Evolutionary conservation across 768 basidiomycete species (phyloP), one percentile per base, ranked within the genome.

Genomic region (Lentinus brumalis): DNA sequence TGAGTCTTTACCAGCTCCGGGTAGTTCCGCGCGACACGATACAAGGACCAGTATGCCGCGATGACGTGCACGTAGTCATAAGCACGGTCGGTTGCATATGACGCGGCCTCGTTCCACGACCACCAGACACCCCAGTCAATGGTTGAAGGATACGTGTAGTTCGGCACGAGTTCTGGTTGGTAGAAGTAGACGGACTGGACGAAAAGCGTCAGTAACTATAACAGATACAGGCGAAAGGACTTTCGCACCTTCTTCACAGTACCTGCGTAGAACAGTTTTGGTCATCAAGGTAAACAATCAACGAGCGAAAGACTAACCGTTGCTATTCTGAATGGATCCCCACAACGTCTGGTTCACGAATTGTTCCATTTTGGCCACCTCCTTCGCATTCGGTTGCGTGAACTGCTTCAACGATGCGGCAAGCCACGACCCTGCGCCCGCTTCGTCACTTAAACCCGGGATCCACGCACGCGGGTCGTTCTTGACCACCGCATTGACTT

Each of bases 401-500:
- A 72, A 85, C 65, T 85, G 81, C 61, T 84, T 85, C 82, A 84
- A 80, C 3, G 78, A 71, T 16, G 80, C 83, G 8, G 84, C 82
- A 14, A 85, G 66, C 82, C 82, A 84, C 26, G 82, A 83, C 11
- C 83, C 83, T 0, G 84, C 83, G 31, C 84, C 84, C n/a, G 80
- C 84, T 68, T 85, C 84, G 63, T 85, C 83, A 52, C 81, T 83
- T 60, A 84, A 65, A 0, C 84, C 84, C n/a, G 82, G 79, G 53
- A 85, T 85, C 84, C 84, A 85, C 14, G 82, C 82, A 41, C 84
- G 69, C 14, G 81, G 75, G 57, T 84, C 84, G 63, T 84, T 78
- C 62, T 69, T 76, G 1, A 85, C 82, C 1, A 78, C 59, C 8
- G 79, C 79, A 60, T 84, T 79, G 3, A 79, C 81, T 56, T 79